Percentiles rank a stretch among this genome's conserved stretches.
phyloP scores from a whole-genome alignment of 2,329 filamentous ascomycete species.

The Onygena corvina region DNA sequence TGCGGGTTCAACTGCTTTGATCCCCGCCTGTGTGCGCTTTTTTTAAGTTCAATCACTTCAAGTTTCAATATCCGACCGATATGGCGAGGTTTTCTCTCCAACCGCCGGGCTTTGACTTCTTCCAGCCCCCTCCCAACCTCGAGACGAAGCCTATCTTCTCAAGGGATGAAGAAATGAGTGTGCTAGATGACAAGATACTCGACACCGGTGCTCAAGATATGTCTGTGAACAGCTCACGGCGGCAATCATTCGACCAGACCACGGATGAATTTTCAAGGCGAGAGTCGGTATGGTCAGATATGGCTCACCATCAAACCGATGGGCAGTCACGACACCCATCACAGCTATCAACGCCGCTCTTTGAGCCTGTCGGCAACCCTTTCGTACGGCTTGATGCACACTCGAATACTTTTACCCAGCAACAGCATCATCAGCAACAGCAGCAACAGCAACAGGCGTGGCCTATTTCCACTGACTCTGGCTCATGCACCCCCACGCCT shows the following conservation, averaged over 20 bases:
- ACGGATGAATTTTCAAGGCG: slow-evolving; percentile 41
- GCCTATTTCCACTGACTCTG: slow-evolving; percentile 54
- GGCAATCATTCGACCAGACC: slow-evolving; percentile 37
- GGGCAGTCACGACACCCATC: slow-evolving; percentile 32
- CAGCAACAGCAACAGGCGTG: slow-evolving; percentile 42
- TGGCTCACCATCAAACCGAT: slow-evolving; percentile 31
- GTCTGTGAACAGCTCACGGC: slow-evolving; percentile 34
- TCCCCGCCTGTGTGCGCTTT: slow-evolving; percentile 7
- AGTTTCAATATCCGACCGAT: slow-evolving; percentile 16
- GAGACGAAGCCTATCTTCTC: slow-evolving; percentile 32
- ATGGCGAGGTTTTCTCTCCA: slow-evolving; percentile 38
- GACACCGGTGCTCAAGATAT: slow-evolving; percentile 41
- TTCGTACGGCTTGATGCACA: slow-evolving; percentile 37
- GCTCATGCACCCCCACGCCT: slow-evolving; percentile 61
- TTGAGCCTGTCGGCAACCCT: slow-evolving; percentile 37
- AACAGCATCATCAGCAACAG: slow-evolving; percentile 8
- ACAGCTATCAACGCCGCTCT: slow-evolving; percentile 37
- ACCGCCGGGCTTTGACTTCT: slow-evolving; percentile 30
- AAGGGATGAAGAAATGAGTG: slow-evolving; percentile 43
- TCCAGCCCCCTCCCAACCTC: slow-evolving; percentile 33
- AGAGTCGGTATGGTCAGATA: slow-evolving; percentile 41
- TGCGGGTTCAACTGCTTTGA: not conserved
- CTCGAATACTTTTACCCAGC: slow-evolving; percentile 30
- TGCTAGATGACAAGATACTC: slow-evolving; percentile 40
- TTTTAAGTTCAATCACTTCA: slow-evolving; percentile 16